Evolutionary conservation across 805 yeast species (phyloP).

Genomic region (Vanderwaltozyma yarrowii): DNA sequence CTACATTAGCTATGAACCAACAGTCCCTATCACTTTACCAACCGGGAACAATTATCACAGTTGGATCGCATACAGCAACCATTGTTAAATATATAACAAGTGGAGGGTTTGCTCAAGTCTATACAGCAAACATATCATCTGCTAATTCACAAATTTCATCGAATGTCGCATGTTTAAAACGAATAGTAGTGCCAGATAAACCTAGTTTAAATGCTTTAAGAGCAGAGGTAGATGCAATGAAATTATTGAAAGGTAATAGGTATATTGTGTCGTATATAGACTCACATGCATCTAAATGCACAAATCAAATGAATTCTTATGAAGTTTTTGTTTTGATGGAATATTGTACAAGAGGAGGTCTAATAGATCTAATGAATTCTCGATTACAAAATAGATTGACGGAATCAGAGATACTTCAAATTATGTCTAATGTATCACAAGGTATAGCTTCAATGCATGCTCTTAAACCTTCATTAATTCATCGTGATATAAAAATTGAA

Average conservation of each 20-base stretch:
- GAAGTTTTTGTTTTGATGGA: conserved; percentile 79
- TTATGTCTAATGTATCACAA: conserved; percentile 58
- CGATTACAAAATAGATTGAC: conserved; percentile 54
- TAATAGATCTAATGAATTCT: conserved; percentile 73
- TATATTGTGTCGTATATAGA: conserved; percentile 87
- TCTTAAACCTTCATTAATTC: conserved; percentile 58
- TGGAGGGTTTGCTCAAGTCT: conserved; percentile 96
- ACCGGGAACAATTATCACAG: conserved; percentile 71
- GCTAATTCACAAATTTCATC: conserved; percentile 12
- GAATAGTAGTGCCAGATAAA: conserved; percentile 94
- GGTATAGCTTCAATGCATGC: conserved; percentile 77
- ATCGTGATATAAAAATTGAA: conserved; percentile 75
- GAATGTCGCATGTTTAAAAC: conserved; percentile 71
- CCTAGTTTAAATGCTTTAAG: conserved; percentile 68
- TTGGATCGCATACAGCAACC: conserved; percentile 70
- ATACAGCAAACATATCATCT: conserved; percentile 62
- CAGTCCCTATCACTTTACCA: conserved; percentile 55
- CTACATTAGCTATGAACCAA: conserved; percentile 30
- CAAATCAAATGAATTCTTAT: conserved; percentile 42
- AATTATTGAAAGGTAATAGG: conserved; percentile 65
- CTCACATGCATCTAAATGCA: conserved; percentile 80
- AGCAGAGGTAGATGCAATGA: conserved; percentile 97
- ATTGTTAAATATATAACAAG: conserved; percentile 67
- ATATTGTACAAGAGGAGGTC: conserved; percentile 62
- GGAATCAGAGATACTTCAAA: conserved; percentile 57